Conservation (phyloP, 2,329 filamentous ascomycete species). For the Parastagonospora avenae region DNA sequence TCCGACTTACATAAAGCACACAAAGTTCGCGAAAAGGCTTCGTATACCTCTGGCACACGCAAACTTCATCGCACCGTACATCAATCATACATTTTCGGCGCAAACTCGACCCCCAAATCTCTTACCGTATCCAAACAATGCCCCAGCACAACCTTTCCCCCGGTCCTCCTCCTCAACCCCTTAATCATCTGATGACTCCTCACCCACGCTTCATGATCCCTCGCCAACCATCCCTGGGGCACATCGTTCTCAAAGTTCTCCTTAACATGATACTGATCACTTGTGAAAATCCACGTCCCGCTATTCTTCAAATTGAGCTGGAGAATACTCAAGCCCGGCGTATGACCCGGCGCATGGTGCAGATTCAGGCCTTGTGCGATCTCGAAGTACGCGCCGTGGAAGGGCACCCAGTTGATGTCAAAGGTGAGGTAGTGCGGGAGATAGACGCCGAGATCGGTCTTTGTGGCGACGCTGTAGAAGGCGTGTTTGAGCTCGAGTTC, state of each 20-base stretch:
- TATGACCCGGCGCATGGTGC: conserved; percentile 44
- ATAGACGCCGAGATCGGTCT: conserved; percentile 40
- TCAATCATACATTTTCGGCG: conserved; percentile 28
- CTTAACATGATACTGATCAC: conserved; percentile 46
- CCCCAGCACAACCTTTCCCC: conserved; percentile 33
- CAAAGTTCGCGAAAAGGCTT: no score
- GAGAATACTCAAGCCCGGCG: conserved; percentile 43
- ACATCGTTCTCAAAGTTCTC: conserved; percentile 43
- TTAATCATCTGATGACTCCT: conserved; percentile 39
- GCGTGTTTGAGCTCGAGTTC: conserved; percentile 47
- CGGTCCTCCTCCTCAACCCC: conserved; percentile 31
- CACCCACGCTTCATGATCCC: conserved; percentile 46
- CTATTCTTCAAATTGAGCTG: conserved; percentile 44
- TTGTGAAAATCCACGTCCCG: conserved; percentile 47
- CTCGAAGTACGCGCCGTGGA: conserved; percentile 39
- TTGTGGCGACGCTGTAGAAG: conserved; percentile 44
- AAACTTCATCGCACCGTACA: no score
- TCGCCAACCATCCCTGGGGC: conserved; percentile 46
- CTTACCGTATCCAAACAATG: conserved; percentile 38
- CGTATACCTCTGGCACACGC: no score
- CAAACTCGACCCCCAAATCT: conserved; percentile 29
- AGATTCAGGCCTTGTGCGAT: conserved; percentile 42
- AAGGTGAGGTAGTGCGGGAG: conserved; percentile 46
- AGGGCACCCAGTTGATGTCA: conserved; percentile 45
- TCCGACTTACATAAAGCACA: no score